Conservation (phyloP, 257 asterid species). For the Przewalskia tangutica region DNA sequence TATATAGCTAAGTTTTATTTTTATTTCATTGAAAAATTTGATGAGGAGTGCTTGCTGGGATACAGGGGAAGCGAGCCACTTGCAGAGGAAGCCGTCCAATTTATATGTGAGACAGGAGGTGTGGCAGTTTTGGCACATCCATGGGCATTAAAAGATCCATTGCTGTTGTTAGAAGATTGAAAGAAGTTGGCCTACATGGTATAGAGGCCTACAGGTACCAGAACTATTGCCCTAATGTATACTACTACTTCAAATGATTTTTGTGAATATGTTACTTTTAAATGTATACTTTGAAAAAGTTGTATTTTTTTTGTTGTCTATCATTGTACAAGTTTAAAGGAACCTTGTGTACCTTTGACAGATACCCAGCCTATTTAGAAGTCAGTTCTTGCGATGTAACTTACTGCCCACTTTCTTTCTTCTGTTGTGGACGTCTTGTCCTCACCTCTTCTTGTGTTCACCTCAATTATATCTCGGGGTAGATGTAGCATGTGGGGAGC, state of each 20-base stretch:
- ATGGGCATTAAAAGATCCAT: slow-evolving; percentile 88
- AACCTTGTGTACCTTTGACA: background rate
- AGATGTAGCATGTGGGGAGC: background rate
- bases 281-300: background rate
- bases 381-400: background rate
- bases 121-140: slow-evolving; percentile 96
- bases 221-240: background rate
- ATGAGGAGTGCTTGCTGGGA: background rate
- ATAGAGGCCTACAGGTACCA: slow-evolving; percentile 70
- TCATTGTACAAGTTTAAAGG: background rate
- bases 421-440: background rate
- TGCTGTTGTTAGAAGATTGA: slow-evolving; percentile 55
- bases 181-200: slow-evolving; percentile 83
- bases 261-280: background rate
- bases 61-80: slow-evolving; percentile 88
- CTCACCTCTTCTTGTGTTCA: background rate
- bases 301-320: background rate
- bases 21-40: background rate
- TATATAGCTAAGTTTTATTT: background rate
- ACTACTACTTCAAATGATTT: background rate
- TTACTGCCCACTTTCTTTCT: background rate
- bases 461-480: background rate
- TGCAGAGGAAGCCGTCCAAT: slow-evolving; percentile 67
- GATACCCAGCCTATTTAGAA: background rate
- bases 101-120: slow-evolving; percentile 87